Evolutionary conservation across 2,329 filamentous ascomycete species (phyloP).

Genomic region (Tolypocladium nubicola): DNA sequence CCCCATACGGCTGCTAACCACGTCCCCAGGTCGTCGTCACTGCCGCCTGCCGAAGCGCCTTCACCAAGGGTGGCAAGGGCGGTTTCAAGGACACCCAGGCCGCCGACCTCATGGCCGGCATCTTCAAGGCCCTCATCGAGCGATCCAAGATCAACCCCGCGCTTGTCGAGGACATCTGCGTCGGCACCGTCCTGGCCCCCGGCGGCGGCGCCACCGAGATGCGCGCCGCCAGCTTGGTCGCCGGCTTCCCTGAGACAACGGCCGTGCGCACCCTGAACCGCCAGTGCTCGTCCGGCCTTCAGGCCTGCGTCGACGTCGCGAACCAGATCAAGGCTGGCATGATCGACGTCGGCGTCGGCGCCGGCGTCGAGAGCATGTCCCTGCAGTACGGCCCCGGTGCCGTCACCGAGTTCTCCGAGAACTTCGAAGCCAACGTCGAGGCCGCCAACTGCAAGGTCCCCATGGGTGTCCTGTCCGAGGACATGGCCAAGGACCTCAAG

Average conservation of each 20-base stretch:
- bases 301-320: constrained; percentile 87
- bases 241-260: constrained; percentile 77
- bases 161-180: constrained; percentile 84
- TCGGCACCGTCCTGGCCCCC: constrained; percentile 83
- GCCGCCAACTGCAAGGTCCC: constrained; percentile 94
- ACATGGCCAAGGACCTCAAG: constrained; percentile 81
- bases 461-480: constrained; percentile 88
- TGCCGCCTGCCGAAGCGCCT: constrained; percentile 78
- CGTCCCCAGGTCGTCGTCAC: constrained; percentile 72
- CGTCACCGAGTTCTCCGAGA: constrained; percentile 85
- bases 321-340: constrained; percentile 86
- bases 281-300: constrained; percentile 87
- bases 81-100: constrained; percentile 91
- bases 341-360: constrained; percentile 91
- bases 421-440: constrained; percentile 70
- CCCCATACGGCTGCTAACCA: neutral
- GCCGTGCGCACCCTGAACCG: constrained; percentile 86
- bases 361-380: constrained; percentile 95
- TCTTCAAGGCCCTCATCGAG: constrained; percentile 70
- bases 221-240: constrained; percentile 80
- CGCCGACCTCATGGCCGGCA: constrained; percentile 74
- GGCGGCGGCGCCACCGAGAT: constrained; percentile 96
- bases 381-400: constrained; percentile 81
- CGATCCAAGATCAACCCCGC: constrained; percentile 82
- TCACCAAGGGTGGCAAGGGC: constrained; percentile 89